phyloP scores from a whole-genome alignment of 1,284 basidiomycete species.

The Moesziomyces antarcticus region DNA sequence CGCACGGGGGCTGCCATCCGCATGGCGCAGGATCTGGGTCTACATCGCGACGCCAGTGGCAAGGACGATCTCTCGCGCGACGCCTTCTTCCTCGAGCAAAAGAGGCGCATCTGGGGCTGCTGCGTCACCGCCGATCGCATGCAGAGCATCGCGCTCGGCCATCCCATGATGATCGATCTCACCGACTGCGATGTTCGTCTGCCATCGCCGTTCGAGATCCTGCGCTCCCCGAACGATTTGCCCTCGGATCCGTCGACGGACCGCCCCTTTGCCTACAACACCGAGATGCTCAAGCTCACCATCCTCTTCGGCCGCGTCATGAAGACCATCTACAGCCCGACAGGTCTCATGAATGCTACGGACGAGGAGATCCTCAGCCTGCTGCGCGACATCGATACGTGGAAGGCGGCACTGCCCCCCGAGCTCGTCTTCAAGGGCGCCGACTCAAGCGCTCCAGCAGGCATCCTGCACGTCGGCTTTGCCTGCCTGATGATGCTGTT shows the following conservation, averaged over 20 bases:
- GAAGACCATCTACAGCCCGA: constrained; percentile 66
- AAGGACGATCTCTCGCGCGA: constrained; percentile 57
- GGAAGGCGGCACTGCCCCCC: constrained; percentile 53
- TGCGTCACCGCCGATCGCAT: constrained; percentile 62
- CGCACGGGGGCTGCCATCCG: constrained; percentile 61
- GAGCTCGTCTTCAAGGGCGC: constrained; percentile 52
- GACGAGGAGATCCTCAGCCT: constrained; percentile 61
- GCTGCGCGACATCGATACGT: constrained; percentile 59
- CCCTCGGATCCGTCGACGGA: constrained; percentile 46
- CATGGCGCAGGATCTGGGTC: constrained; percentile 63
- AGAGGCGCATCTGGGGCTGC: constrained; percentile 62
- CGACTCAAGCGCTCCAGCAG: constrained; percentile 48
- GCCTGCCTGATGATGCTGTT: constrained; percentile 62
- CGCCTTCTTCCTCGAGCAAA: constrained; percentile 60
- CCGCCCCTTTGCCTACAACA: constrained; percentile 62
- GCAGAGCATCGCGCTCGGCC: constrained; percentile 57
- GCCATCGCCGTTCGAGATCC: constrained; percentile 59
- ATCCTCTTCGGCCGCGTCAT: constrained; percentile 64
- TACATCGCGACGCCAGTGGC: constrained; percentile 61
- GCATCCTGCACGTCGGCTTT: constrained; percentile 58
- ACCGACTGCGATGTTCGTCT: constrained; percentile 65
- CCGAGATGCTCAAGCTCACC: constrained; percentile 64
- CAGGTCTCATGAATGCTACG: constrained; percentile 63
- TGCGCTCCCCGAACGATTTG: constrained; percentile 50
- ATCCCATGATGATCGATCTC: constrained; percentile 61